A percentile compares a stretch with the other conserved stretches of the same genome.
Conservation (phyloP, 2,329 filamentous ascomycete genomes). For the Lachnellula suecica region DNA sequence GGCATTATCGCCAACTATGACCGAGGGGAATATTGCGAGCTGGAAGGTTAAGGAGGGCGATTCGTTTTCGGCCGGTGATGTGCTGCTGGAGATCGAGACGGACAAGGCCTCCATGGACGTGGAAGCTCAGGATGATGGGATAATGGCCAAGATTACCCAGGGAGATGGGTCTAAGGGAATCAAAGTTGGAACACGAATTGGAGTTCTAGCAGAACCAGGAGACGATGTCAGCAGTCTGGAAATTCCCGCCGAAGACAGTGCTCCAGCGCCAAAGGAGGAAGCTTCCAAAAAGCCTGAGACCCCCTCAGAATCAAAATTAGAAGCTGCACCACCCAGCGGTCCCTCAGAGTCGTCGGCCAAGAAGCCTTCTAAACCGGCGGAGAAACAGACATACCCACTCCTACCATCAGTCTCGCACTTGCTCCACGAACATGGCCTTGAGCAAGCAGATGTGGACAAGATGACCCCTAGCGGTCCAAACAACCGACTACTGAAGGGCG, state of each 20-base stretch:
- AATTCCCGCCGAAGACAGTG: slow-evolving; percentile 66
- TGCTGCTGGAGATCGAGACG: slow-evolving; percentile 88
- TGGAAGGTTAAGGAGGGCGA: slow-evolving; percentile 91
- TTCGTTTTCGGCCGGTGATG: slow-evolving; percentile 77
- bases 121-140: slow-evolving; percentile 85
- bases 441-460: slow-evolving; percentile 71
- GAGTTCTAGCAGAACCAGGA: slow-evolving; percentile 76
- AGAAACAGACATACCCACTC: slow-evolving; percentile 69
- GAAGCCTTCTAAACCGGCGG: slow-evolving; percentile 46
- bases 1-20: slow-evolving; percentile 89
- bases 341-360: slow-evolving; percentile 32
- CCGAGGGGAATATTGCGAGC: slow-evolving; percentile 81
- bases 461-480: slow-evolving; percentile 87
- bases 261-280: slow-evolving; percentile 29
- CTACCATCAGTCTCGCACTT: slow-evolving; percentile 83
- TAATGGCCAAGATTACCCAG: slow-evolving; percentile 79
- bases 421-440: slow-evolving; percentile 75
- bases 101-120: slow-evolving; percentile 96
- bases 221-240: slow-evolving; percentile 76
- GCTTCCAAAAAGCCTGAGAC: slow-evolving; percentile 25
- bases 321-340: slow-evolving; percentile 16
- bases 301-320: slow-evolving; percentile 18
- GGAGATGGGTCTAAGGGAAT: slow-evolving; percentile 73
- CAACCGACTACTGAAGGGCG: slow-evolving; percentile 89
- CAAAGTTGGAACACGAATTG: slow-evolving; percentile 78